Evolutionary conservation across 2,329 filamentous ascomycete species (phyloP), one percentile per base, ranked within the genome.

Genomic region (Paecilomyces sp.): DNA sequence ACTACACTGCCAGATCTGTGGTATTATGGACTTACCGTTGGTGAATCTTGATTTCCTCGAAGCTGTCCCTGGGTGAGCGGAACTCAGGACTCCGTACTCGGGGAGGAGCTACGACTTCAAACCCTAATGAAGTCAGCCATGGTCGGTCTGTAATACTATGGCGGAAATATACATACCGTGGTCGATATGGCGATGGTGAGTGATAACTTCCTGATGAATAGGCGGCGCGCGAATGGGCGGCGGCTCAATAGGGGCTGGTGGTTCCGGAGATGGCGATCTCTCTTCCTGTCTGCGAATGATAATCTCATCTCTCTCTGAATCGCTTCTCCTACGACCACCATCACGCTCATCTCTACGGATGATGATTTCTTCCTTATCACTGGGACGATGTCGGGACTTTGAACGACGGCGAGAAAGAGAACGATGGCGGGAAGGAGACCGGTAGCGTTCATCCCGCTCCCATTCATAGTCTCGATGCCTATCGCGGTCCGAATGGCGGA

Each of bases 171-270:
- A 51, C 66, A 58, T 65, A 91, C 90, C 92, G 75, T 96, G 91
- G 70, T 96, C 90, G 66, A 95, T 88, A 70, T 93, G 89, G 60
- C 88, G 84, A 71, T 94, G 93, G 75, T 94, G 90, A 0, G 91
- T 95, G 65, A 95, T 92, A 60, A 96, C 87, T 71, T 96, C 90
- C 69, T 93, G 86, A 74, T 93, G 90, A 66, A 96, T 91, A 0
- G 88, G 89, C 34, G 91, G 91, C 22, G 88, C 87, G 51, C 86
- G 83, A 67, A 94, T 87, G 53, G 89, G 81, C 63, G 83, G 82
- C 31, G 85, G 86, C 53, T 83, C 81, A 8, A 78, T 75, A 55
- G 76, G 73, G 55, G 85, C 84, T 22, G 83, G 82, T 3, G 81
- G 80, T 22, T 81, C 72, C 15, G 79, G 79, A 11, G 81, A 81